Percentiles rank a stretch among this genome's conserved stretches.
Evolutionary conservation across 139 green algal genomes (phyloP).

Genomic region (Tetradesmus obliquus): DNA sequence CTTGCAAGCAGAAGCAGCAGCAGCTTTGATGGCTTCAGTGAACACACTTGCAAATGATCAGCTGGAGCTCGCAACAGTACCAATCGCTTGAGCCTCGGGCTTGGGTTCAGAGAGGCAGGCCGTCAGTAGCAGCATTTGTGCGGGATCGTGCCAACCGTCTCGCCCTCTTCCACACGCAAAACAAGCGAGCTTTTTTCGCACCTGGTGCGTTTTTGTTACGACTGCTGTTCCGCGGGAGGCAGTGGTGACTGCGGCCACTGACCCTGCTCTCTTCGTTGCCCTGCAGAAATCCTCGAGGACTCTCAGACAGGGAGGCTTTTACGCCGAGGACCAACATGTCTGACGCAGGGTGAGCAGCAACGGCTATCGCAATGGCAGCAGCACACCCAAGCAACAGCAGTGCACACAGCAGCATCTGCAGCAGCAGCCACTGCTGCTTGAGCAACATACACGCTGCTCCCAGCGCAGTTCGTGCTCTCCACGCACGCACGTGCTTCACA

Average conservation of each 20-base stretch:
- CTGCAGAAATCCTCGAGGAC: slow-evolving; percentile 59
- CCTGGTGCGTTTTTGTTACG: not conserved
- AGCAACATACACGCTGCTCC: not conserved
- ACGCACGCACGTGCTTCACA: not conserved
- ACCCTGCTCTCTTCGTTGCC: not conserved
- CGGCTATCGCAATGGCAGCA: not conserved
- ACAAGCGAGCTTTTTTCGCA: not conserved
- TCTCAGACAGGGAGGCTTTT: slow-evolving; percentile 57
- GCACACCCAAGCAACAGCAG: not conserved
- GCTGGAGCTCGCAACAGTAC: not conserved
- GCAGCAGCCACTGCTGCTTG: not conserved
- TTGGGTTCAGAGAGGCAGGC: not conserved
- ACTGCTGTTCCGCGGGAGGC: not conserved
- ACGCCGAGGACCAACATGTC: slow-evolving; percentile 70
- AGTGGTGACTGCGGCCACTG: not conserved
- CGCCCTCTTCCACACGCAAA: not conserved
- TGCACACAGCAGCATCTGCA: not conserved
- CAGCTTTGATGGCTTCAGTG: no score
- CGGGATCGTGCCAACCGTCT: not conserved
- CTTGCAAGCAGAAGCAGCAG: no score
- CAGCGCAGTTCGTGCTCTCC: no score
- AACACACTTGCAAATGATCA: not conserved
- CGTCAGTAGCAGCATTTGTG: not conserved
- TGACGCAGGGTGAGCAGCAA: slow-evolving; percentile 58
- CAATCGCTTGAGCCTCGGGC: not conserved